These are phyloP conservation scores for Lachnellula suecica DNA, from an alignment of 2,329 filamentous ascomycete species.

Conservation along the genomic window DNA sequence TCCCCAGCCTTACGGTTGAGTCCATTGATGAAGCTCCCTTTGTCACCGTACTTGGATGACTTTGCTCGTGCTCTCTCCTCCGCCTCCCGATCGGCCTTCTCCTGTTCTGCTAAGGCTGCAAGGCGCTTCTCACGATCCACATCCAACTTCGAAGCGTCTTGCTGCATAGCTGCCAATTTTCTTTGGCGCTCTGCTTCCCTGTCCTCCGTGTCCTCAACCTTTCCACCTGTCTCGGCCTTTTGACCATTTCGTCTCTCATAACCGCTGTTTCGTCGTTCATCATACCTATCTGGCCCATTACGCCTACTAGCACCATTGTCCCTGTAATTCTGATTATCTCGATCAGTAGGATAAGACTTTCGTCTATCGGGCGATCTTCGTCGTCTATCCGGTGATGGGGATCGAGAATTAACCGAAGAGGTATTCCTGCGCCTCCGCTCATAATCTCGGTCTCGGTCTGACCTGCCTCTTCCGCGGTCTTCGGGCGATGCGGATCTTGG, in stretches of 20 bases:
- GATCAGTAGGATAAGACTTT: conserved; percentile 24
- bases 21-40: conserved; percentile 62
- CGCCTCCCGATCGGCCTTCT: conserved; percentile 61
- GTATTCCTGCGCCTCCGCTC: conserved; percentile 21
- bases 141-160: conserved; percentile 68
- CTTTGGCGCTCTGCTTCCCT: conserved; percentile 59
- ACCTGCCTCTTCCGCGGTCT: conserved; percentile 20
- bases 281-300: conserved; percentile 24
- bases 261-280: conserved; percentile 24
- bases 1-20: conserved; percentile 59
- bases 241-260: conserved; percentile 29
- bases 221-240: conserved; percentile 18
- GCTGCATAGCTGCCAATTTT: conserved; percentile 73
- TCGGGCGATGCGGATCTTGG: conserved; percentile 31
- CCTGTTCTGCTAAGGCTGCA: conserved; percentile 62
- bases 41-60: conserved; percentile 61
- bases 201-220: conserved; percentile 25
- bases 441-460: conserved; percentile 19
- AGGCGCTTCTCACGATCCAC: conserved; percentile 68
- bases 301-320: conserved; percentile 21
- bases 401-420: conserved; percentile 32
- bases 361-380: conserved; percentile 33
- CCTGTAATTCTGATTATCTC: conserved; percentile 26
- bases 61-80: conserved; percentile 63
- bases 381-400: conserved; percentile 37